Base-by-base conservation (phyloP, 2,329 filamentous ascomycete species). In the Colletotrichum costaricense region DNA sequence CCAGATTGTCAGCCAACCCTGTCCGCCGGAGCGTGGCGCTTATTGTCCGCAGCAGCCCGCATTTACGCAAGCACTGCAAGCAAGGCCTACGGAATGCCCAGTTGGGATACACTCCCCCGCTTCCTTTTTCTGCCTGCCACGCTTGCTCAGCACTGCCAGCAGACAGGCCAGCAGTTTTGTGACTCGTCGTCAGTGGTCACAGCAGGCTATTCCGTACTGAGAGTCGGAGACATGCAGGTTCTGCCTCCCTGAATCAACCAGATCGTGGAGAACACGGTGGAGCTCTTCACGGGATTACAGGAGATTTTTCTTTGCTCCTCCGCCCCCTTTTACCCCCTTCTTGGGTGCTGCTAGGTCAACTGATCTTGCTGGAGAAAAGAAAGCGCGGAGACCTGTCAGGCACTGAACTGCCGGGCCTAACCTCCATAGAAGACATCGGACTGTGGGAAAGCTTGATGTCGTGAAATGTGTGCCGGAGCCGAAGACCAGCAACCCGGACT, bases 261-360 rank as follows among this genome's bases (percentile, higher is more conserved):
- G 28, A 52, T 69, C 52, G 52, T 52, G 28, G 52, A 38, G 52
- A n/a, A 33, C 19, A 19, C 30, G 16, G 65, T 68, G 65, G 57
- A 55, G 42, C 42, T 49, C 9, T 46, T 62, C 6, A 11, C 19
- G 28, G 58, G 22, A 57, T 52, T 33, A 26, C 26, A 28, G 52
- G 65, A 54, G 65, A 42, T 30, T 38, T 68, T 55, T 24, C 22
- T 22, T 19, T 49, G 42, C 6, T 6, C 22, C 9, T 9, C 7
- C 11, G 30, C 19, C 28, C 7, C 26, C 7, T 12, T 14, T 30
- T 9, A 5, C 9, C 26, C 16, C 19, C 19, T 38, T 22, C 19
- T 12, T 12, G 35, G 35, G 5, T 49, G 38, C 38, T 42, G 14
- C 38, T 5, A n/a, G 24, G 4, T 14, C 28, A 38, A 26, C 26